Percentiles rank a stretch among this genome's conserved stretches.
Evolutionary conservation across 345 rosid genomes (phyloP).

Genomic region (Arabis hirsuta): DNA sequence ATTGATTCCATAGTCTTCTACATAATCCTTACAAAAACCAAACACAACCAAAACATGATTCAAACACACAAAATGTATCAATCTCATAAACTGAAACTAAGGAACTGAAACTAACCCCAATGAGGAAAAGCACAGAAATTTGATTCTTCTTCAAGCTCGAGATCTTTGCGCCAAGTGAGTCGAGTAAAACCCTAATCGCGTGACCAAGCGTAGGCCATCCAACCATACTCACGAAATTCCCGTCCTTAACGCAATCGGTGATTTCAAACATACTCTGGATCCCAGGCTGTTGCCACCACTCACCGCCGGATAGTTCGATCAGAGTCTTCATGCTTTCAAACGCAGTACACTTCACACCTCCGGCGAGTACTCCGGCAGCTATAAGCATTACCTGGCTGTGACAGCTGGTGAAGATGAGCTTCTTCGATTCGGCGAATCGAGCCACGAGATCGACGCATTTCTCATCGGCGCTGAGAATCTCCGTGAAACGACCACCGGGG

Average conservation of each 20-base stretch:
- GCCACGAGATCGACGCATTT: constrained; percentile 45
- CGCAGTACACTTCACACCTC: constrained; percentile 56
- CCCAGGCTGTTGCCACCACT: constrained; percentile 57
- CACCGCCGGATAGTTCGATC: constrained; percentile 54
- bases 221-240: constrained; percentile 49
- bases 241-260: constrained; percentile 54
- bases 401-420: constrained; percentile 54
- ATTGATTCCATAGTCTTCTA: constrained; percentile 56
- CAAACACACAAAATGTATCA: neutral
- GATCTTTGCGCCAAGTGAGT: constrained; percentile 50
- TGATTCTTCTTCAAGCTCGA: constrained; percentile 23
- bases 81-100: too few species aligned
- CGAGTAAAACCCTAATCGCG: constrained; percentile 43
- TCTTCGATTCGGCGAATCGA: constrained; percentile 46
- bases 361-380: constrained; percentile 50
- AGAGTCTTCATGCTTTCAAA: constrained; percentile 54
- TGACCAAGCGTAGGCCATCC: constrained; percentile 59
- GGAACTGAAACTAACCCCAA: constrained; percentile 46
- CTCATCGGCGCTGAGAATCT: constrained; percentile 51
- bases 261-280: constrained; percentile 48
- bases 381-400: constrained; percentile 56
- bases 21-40: constrained; percentile 49
- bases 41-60: constrained; percentile 1
- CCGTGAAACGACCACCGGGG: constrained; percentile 58
- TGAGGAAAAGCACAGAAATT: constrained; percentile 48